Base-by-base conservation (phyloP, 2,329 filamentous ascomycete species). In the Macrophomina tecta region DNA sequence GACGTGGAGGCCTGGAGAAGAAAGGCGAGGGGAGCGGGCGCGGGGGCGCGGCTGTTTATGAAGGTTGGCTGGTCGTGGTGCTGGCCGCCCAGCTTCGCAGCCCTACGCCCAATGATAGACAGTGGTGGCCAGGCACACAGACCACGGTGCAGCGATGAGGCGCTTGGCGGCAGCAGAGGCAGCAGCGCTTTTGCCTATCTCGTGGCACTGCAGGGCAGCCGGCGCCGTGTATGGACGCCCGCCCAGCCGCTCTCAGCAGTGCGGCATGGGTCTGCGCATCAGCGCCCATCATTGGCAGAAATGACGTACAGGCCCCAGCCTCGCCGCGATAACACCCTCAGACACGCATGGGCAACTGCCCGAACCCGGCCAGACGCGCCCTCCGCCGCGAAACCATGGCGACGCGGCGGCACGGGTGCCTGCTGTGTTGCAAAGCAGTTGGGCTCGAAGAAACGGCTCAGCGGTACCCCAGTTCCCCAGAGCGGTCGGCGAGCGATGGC, bases 281-380 rank as follows among this genome's bases (percentile, higher is more conserved):
- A 48, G 40, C 18, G 8, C 28, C 23, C 8, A 32, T 45, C 30
- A 49, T 62, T 62, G 58, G 58, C 56, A 61, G 40, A 32, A 36
- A 49, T 62, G 58, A 62, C 58, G 58, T 62, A 62, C 45, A 38
- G 58, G 14, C 58, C 58, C 58, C 58, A 62, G 58, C 58, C 58
- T 30, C 58, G 58, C 58, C 30, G 23, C n/a, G 56, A 61, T 61
- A 62, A 49, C 42, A 49, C 30, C 5, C 42, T 14, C 42, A 45
- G 42, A 45, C 11, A 16, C 42, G 8, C 53, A 28, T n/a, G 18
- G 4, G 53, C 30, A 18, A 46, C 14, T 42, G 38, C 49, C 23
- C 23, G 40, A 34, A 34, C 14, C 2, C n/a, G 45, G 53, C 53
- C n/a, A 36, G 58, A 62, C 58, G 58, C 58, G 58, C 49, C 42